Conservation (phyloP, 2,329 filamentous ascomycete genomes). For the Paecilomyces formosus region DNA sequence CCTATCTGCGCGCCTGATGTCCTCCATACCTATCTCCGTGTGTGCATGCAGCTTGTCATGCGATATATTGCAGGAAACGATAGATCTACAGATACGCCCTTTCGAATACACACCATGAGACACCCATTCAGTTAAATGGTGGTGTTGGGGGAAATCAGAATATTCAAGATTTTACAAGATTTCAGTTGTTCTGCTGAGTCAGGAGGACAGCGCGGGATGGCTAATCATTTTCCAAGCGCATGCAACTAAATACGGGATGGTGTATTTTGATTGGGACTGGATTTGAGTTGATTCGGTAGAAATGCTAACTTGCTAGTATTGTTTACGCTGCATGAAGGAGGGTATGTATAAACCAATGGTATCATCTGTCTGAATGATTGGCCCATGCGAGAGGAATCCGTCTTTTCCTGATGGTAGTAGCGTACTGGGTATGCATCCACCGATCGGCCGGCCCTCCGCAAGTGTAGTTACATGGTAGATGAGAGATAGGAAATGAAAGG, state of each 20-base stretch:
- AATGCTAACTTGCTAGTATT: background rate
- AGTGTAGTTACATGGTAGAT: background rate
- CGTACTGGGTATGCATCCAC: background rate
- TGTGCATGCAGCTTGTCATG: background rate
- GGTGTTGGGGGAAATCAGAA: background rate
- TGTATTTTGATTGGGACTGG: background rate
- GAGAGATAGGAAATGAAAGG: background rate
- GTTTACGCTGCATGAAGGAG: background rate
- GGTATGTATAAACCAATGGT: background rate
- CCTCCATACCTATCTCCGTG: background rate
- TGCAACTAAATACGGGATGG: background rate
- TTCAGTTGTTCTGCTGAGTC: background rate
- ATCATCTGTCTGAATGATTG: background rate
- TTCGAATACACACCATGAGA: background rate
- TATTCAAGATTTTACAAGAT: background rate
- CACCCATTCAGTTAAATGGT: background rate
- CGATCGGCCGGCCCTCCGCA: background rate
- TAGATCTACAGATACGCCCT: background rate
- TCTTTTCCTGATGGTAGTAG: background rate
- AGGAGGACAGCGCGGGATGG: background rate
- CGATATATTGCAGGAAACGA: background rate
- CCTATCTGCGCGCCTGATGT: background rate
- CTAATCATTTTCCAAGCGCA: background rate
- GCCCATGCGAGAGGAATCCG: background rate
- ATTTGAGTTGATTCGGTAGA: background rate